phyloP scores from a whole-genome alignment of 1,284 basidiomycete species.

The Austroboletus olivaceoglutinosus region DNA sequence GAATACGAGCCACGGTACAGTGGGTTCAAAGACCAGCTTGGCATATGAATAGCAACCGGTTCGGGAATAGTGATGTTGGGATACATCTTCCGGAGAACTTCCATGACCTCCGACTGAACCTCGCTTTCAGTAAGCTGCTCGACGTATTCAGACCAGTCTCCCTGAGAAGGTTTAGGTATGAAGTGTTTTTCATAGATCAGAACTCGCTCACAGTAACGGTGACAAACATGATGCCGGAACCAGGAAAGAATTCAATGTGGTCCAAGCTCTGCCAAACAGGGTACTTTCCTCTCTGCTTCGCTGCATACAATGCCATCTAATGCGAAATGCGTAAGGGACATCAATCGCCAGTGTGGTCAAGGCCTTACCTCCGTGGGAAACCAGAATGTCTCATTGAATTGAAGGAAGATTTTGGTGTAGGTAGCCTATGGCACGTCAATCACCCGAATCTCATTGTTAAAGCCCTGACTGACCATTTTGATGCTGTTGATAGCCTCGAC shows the following conservation, averaged over 20 bases:
- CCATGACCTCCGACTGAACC: constrained; percentile 53
- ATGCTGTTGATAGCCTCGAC: constrained; percentile 63
- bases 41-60: constrained; percentile 55
- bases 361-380: constrained; percentile 57
- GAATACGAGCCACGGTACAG: constrained; percentile 66
- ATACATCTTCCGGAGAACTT: constrained; percentile 57
- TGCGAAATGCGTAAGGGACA: background rate
- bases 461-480: constrained; percentile 48
- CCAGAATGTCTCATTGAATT: constrained; percentile 68
- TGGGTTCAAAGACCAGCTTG: constrained; percentile 55
- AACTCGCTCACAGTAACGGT: constrained; percentile 55
- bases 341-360: background rate
- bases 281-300: constrained; percentile 60
- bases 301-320: constrained; percentile 65
- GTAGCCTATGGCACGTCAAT: constrained; percentile 38
- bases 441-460: background rate
- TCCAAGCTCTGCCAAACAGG: constrained; percentile 72
- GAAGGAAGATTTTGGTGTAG: constrained; percentile 71
- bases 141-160: constrained; percentile 57
- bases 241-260: constrained; percentile 56
- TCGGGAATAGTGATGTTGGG: constrained; percentile 51
- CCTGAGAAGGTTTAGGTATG: constrained; percentile 33
- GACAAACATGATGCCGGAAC: constrained; percentile 59
- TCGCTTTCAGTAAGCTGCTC: constrained; percentile 49
- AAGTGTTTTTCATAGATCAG: background rate